Evolutionary conservation across 441 rosid genomes (phyloP).

Genomic region (Arabidopsis lyrata): DNA sequence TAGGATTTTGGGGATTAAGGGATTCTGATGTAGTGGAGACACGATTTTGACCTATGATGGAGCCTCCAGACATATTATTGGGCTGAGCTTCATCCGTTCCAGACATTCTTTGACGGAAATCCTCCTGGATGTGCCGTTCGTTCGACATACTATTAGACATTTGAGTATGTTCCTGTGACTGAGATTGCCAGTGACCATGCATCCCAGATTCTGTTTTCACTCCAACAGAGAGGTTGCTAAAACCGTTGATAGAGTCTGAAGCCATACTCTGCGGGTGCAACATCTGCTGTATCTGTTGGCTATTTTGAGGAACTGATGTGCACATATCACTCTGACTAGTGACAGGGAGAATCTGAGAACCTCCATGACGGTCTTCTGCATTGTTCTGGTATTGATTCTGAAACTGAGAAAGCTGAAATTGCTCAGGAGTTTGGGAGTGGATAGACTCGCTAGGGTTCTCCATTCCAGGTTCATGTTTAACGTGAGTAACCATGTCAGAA

Average conservation of each 20-base stretch:
- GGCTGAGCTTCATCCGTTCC: constrained; percentile 84
- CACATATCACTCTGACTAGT: constrained; percentile 62
- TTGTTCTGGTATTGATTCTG: constrained; percentile 79
- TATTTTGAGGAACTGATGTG: constrained; percentile 63
- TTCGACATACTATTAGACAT: constrained; percentile 55
- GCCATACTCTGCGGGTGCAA: constrained; percentile 67
- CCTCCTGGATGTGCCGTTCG: constrained; percentile 83
- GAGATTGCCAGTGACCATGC: constrained; percentile 72
- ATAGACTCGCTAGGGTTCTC: constrained; percentile 64
- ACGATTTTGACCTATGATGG: constrained; percentile 55
- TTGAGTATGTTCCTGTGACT: constrained; percentile 64
- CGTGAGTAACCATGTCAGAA: constrained; percentile 64
- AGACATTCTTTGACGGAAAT: constrained; percentile 79
- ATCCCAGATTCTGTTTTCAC: constrained; percentile 60
- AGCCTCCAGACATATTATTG: constrained; percentile 75
- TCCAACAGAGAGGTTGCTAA: constrained; percentile 61
- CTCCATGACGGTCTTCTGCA: constrained; percentile 62
- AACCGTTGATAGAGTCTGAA: constrained; percentile 66
- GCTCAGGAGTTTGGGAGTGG: constrained; percentile 71
- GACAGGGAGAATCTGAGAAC: constrained; percentile 55
- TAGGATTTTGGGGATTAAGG: constrained; percentile 54
- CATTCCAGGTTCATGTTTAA: constrained; percentile 82
- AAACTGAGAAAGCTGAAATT: constrained; percentile 67
- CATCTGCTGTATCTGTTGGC: constrained; percentile 79
- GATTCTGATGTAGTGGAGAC: constrained; percentile 59